Base-by-base conservation (phyloP, 2,329 filamentous ascomycete genomes). In the Corynespora cassiicola region DNA sequence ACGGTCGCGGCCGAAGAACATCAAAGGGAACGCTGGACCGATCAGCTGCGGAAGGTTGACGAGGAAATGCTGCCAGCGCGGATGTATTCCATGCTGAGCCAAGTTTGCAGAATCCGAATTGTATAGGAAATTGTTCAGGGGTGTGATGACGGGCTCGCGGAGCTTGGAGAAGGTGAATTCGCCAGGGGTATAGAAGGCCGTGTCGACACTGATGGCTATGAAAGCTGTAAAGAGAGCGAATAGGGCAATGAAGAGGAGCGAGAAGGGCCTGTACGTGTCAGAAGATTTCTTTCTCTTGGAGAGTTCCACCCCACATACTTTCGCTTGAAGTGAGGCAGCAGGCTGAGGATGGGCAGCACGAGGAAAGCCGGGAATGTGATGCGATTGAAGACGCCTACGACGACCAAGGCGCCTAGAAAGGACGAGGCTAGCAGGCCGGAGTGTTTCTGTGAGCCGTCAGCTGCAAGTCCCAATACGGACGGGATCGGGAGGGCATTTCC, bases 331-430 rank as follows among this genome's bases (percentile, higher is more conserved):
- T 95, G 87, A 51, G 90, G 90, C 66, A 97, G 75, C 61, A 99
- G 77, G 62, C 85, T 85, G 63, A 95, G 73, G 22, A 86, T 86
- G 36, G 94, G 92, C 63, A 96, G 82, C 42, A 95, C 44, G 46
- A 99, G 72, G 66, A 95, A 99, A 10, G 91, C 92, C 29, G 92
- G 92, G 68, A 97, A 97, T 7, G 94, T 99, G 60, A 97, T 96
- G 52, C 94, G 84, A 71, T 97, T 99, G 72, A 99, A 99, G 42
- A 92, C 74, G 32, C 94, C 94, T 59, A 94, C 87, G 10, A 96
- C 86, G 35, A 82, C 78, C 37, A 96, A 82, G 45, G 91, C 83
- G 19, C 90, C 90, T 25, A 99, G 81, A 26, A 94, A 77, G 25
- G 82, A 79, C 41, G 87, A 90, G 14, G 90, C 85, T 54, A 90